Base-by-base conservation (phyloP, 1,139 yeast genomes). In the Torulaspora globosa region DNA sequence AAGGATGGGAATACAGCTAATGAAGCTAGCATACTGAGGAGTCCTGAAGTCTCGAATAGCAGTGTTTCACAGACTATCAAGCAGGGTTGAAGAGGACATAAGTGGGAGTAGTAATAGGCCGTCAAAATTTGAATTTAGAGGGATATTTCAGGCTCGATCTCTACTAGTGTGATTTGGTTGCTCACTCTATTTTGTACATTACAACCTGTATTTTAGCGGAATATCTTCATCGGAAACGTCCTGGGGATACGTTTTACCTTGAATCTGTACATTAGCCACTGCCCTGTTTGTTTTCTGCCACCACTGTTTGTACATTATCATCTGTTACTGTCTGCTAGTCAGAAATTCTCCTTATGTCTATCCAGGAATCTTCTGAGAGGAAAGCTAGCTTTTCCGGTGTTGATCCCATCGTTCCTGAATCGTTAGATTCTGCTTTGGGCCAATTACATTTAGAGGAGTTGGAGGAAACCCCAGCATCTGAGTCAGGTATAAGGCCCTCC, bases 341-440 rank as follows among this genome's bases (percentile, higher is more conserved):
- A 14, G 33, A 12, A 16, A 29, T 14, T 30, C 14, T 30, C 24
- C 23, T n/a, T 11, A 47, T 47, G 50, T 47, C 50, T 38, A 32
- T 37, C 35, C 40, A 44, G 33, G 39, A 44, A 28, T 34, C 36
- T 12, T 32, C 42, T 23, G 38, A 34, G 24, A 32, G 39, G 28
- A 34, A 47, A 10, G 32, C 26, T n/a, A 43, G 42, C 12, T 47
- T 43, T 21, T 24, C 44, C n/a, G 43, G 39, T 26, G 50, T 41
- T 21, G 45, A 47, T 16, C 48, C 50, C 5, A 35, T 47, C 18
- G 63, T 58, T 16, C 49, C 60, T 5, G 62, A 55, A 47, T 54
- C 60, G 5, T 53, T 63, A 28, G 57, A 56, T 38, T 56, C 65
- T 21, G 68, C 66, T 18, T 44, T 64, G 43, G 65, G 59, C 21